phyloP scores from a whole-genome alignment of 2,329 filamentous ascomycete genomes.

The Stagonosporopsis rhizophila region DNA sequence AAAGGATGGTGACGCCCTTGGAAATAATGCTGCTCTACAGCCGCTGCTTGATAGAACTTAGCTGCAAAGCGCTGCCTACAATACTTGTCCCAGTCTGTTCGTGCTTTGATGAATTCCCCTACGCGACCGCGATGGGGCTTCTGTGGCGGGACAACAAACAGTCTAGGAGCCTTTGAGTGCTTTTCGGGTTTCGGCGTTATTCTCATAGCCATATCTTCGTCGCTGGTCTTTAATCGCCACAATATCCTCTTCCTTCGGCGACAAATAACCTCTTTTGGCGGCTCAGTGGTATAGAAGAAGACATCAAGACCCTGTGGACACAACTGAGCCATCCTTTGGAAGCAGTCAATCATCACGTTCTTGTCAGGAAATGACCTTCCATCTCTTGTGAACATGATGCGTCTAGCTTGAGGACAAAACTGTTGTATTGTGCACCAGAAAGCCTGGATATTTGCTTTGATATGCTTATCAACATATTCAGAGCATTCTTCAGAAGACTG shows the following conservation, averaged over 20 bases:
- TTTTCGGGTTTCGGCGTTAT: not conserved
- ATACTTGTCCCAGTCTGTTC: not conserved
- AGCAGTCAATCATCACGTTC: not conserved
- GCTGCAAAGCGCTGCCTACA: not conserved
- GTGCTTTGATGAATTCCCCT: constrained; percentile 1
- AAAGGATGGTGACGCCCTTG: not conserved
- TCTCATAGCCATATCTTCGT: not conserved
- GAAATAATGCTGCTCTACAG: not conserved
- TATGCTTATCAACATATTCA: not conserved
- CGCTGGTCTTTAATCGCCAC: constrained; percentile 10
- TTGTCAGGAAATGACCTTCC: not conserved
- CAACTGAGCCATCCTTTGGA: constrained; percentile 2
- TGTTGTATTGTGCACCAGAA: constrained; percentile 14
- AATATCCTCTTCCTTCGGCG: constrained; percentile 8
- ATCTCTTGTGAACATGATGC: constrained; percentile 5
- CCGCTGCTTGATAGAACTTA: constrained; percentile 1
- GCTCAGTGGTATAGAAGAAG: constrained; percentile 2
- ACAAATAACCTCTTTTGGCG: not conserved
- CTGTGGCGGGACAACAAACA: constrained; percentile 12
- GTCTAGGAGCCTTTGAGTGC: not conserved
- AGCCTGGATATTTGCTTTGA: not conserved
- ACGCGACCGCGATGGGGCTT: constrained; percentile 14
- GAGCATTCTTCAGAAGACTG: not conserved
- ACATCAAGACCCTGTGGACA: constrained; percentile 15
- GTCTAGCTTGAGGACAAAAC: constrained; percentile 13